These are phyloP conservation scores for Candida quercuum DNA, from an alignment of 805 yeast genomes.

Conservation along the genomic window DNA sequence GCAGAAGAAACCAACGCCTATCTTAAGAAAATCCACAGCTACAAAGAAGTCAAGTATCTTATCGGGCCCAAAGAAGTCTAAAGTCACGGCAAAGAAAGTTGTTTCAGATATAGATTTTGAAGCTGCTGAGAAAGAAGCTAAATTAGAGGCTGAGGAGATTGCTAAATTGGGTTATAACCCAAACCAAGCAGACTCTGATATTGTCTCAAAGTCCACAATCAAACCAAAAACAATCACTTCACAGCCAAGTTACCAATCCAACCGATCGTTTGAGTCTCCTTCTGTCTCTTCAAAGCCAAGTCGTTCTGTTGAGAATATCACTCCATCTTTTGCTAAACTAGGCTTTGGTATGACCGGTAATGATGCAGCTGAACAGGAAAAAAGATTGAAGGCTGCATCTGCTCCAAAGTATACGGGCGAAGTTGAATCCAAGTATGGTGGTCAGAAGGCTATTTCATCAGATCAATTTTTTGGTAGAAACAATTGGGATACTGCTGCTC, in stretches of 20 bases:
- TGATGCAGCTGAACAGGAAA: constrained; percentile 42
- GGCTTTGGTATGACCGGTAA: constrained; percentile 88
- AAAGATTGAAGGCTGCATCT: constrained; percentile 39
- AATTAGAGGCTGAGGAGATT: constrained; percentile 69
- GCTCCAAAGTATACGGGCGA: constrained; percentile 69
- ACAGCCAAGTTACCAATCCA: constrained; percentile 15
- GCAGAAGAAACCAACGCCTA: constrained; percentile 23
- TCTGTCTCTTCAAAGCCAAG: constrained; percentile 10
- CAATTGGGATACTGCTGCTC: constrained; percentile 68
- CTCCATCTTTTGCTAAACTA: constrained; percentile 71
- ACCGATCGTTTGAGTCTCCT: constrained; percentile 2
- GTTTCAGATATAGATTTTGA: constrained; percentile 56
- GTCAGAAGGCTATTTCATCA: constrained; percentile 91
- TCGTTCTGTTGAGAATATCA: constrained; percentile 35
- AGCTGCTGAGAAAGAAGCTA: constrained; percentile 72
- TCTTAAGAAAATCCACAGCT: constrained; percentile 24
- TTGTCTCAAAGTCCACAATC: constrained; percentile 10
- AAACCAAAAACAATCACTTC: constrained; percentile 18
- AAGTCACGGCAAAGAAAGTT: constrained; percentile 54
- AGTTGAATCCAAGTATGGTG: constrained; percentile 73
- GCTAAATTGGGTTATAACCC: constrained; percentile 39
- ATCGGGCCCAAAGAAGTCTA: constrained; percentile 54
- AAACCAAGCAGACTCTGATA: constrained; percentile 18
- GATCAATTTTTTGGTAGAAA: constrained; percentile 93
- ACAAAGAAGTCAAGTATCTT: constrained; percentile 39